Conservation (phyloP, 2,329 filamentous ascomycete genomes). For the Fusarium floridanum region DNA sequence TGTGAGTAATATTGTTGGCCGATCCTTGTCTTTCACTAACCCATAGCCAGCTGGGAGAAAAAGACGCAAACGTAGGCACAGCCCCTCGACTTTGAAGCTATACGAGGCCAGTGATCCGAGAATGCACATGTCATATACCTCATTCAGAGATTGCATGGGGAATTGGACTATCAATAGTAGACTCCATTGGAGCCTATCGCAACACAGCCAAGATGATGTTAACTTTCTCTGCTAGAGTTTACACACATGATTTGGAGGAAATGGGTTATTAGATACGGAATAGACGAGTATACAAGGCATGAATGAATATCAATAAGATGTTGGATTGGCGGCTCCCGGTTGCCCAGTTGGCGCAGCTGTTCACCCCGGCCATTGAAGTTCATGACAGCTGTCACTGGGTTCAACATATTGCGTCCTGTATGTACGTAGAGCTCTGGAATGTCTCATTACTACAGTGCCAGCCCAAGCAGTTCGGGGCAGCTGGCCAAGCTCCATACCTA, state of each 20-base stretch:
- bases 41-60: neutral
- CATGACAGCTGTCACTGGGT: neutral
- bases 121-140: neutral
- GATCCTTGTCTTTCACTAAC: neutral
- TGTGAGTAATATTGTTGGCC: constrained; percentile 51
- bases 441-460: neutral
- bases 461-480: neutral
- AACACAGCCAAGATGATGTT: neutral
- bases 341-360: neutral
- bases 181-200: neutral
- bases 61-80: neutral
- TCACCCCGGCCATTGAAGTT: neutral
- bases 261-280: neutral
- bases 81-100: neutral
- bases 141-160: neutral
- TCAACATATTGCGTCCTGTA: neutral
- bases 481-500: neutral
- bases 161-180: neutral
- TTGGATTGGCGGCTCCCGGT: neutral
- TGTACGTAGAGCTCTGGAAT: neutral
- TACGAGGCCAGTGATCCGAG: neutral
- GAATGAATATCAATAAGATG: neutral
- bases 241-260: neutral
- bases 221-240: neutral
- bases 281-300: neutral